Base-by-base conservation (phyloP, 1,284 basidiomycete genomes). In the Melampsora americana region DNA sequence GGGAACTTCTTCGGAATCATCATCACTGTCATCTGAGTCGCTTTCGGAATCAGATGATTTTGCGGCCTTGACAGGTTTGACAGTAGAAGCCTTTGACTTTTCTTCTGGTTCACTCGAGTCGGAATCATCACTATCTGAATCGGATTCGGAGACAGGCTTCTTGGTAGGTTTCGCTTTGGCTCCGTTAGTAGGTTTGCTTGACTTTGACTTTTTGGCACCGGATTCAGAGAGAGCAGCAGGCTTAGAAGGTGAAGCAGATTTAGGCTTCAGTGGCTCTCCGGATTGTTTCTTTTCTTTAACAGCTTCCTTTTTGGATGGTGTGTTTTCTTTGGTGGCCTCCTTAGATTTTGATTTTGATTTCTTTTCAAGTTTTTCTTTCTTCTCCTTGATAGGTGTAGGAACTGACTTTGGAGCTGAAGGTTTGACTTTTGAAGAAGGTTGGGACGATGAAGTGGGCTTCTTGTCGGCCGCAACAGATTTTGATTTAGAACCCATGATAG, bases 401-500 rank as follows among this genome's bases (percentile, higher is more conserved):
- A 73, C 32, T 11, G 53, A 30, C 42, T 73, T 64, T 28, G 71
- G 62, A 62, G 71, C 71, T 53, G 64, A 32, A n/a, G 64, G 65
- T 30, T 66, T 66, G n/a, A 56, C n/a, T 44, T 74, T 74, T 16
- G 65, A 12, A 42, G 62, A 56, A 16, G 71, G 62, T 14, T 74
- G 62, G 2, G 64, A 66, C 28, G 71, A 74, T 44, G 71, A 74
- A 35, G 65, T 74, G 20, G 62, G 48, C 64, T 74, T 74, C 56
- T 66, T 66, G 14, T 59, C 20, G n/a, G n/a, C 14, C 5, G n/a
- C n/a, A n/a, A n/a, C 53, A 28, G 12, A 23, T 16, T 59, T 59
- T 23, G 53, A 23, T 59, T 59, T 59, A 18, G 53, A 59, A 59
- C 53, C 53, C 53, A 59, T 59, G 7, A n/a, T 7, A 26, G 28